A percentile compares a stretch with the other conserved stretches of the same genome.
phyloP scores from a whole-genome alignment of 768 basidiomycete genomes.

The Panaeolus papilionaceus region DNA sequence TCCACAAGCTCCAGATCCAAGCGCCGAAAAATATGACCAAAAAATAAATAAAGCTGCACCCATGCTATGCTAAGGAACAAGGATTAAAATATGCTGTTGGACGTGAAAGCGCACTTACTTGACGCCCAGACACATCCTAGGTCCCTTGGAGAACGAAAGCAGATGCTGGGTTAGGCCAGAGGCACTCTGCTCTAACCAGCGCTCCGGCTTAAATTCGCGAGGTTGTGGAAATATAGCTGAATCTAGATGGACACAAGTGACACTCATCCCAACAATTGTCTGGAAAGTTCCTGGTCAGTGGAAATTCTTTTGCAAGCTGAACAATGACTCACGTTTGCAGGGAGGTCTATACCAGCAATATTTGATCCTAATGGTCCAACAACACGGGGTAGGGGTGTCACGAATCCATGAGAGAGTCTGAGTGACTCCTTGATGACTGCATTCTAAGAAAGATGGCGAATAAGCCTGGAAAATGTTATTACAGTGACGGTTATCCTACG shows the following conservation, averaged over 20 bases:
- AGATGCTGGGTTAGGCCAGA: slow-evolving; percentile 42
- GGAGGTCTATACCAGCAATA: slow-evolving; percentile 43
- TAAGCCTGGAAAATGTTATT: not conserved
- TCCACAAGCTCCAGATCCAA: slow-evolving; percentile 42
- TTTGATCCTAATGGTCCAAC: slow-evolving; percentile 40
- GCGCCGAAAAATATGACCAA: slow-evolving; percentile 47
- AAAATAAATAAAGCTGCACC: slow-evolving; percentile 47
- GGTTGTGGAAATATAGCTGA: slow-evolving; percentile 44
- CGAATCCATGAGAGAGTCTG: slow-evolving; percentile 48
- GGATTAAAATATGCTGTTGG: not conserved
- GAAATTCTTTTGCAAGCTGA: not conserved
- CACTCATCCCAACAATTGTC: slow-evolving; percentile 49
- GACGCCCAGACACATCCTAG: slow-evolving; percentile 50
- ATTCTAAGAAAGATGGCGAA: slow-evolving; percentile 37
- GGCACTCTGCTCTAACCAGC: slow-evolving; percentile 45
- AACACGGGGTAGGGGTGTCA: slow-evolving; percentile 48
- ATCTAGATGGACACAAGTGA: slow-evolving; percentile 45
- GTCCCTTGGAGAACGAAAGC: slow-evolving; percentile 50
- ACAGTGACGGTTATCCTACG: slow-evolving; percentile 31
- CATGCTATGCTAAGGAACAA: slow-evolving; percentile 43
- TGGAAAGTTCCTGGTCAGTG: slow-evolving; percentile 23
- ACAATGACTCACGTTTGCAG: slow-evolving; percentile 40
- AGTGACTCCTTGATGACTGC: slow-evolving; percentile 56
- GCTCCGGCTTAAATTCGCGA: slow-evolving; percentile 44
- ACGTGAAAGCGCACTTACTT: slow-evolving; percentile 34